phyloP scores from a whole-genome alignment of 768 basidiomycete genomes.

The Rhizopogon vulgaris region DNA sequence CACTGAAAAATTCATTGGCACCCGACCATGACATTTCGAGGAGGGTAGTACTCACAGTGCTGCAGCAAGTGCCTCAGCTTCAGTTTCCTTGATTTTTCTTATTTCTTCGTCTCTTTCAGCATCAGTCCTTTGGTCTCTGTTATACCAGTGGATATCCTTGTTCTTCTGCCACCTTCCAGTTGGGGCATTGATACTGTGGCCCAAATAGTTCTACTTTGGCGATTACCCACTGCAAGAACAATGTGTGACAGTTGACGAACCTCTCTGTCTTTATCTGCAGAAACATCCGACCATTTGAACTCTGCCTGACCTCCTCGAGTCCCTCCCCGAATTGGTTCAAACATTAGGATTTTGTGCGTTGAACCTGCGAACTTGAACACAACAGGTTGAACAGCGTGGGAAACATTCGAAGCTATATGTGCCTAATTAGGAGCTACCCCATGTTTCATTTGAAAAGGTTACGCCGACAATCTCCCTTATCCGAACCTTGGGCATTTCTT shows the following conservation, averaged over 20 bases:
- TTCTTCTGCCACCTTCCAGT: slow-evolving; percentile 97
- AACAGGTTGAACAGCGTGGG: neutral
- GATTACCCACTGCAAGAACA: neutral
- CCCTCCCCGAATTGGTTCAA: slow-evolving; percentile 82
- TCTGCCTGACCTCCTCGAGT: slow-evolving; percentile 88
- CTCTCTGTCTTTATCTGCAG: slow-evolving; percentile 91
- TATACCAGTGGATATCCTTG: slow-evolving; percentile 96
- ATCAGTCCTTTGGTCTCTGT: slow-evolving; percentile 49
- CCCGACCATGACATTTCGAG: neutral
- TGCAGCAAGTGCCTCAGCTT: slow-evolving; percentile 80
- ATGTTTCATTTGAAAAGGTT: no score
- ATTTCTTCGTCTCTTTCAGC: slow-evolving; percentile 67
- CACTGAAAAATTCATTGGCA: slow-evolving; percentile 34
- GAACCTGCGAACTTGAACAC: no score
- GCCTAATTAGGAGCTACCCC: no score
- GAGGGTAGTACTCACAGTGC: slow-evolving; percentile 58
- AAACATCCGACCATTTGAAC: slow-evolving; percentile 88
- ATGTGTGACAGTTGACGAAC: slow-evolving; percentile 31
- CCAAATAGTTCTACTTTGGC: slow-evolving; percentile 75
- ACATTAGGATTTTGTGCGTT: slow-evolving; percentile 39
- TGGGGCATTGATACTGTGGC: slow-evolving; percentile 91
- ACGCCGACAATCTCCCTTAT: no score
- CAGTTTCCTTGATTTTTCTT: slow-evolving; percentile 74
- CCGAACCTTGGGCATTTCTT: no score
- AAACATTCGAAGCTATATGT: neutral